Conservation (phyloP, 306 rosid species). For the Ormosia emarginata region DNA sequence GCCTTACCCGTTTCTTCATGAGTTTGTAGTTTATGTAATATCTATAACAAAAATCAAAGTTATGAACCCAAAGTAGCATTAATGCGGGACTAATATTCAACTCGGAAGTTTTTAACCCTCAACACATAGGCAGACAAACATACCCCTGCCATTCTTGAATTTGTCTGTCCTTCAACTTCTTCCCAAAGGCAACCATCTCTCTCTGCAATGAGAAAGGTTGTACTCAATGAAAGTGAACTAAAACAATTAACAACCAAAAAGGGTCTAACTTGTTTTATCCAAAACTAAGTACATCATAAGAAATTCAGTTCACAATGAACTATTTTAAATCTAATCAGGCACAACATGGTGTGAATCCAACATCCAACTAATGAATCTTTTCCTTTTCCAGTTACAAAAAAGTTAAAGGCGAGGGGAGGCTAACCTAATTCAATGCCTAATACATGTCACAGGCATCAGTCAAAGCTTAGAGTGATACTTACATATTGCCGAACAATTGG, state of each 20-base stretch:
- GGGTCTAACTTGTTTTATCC: background rate
- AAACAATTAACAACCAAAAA: background rate
- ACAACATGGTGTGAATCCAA: conserved; percentile 1
- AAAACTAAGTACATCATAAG: background rate
- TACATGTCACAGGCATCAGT: background rate
- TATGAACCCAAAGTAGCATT: conserved; percentile 6
- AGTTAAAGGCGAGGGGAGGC: background rate
- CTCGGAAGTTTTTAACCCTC: background rate
- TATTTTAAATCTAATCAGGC: background rate
- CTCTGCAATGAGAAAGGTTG: conserved; percentile 30
- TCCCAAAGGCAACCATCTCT: conserved; percentile 97
- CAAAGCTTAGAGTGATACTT: background rate
- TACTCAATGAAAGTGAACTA: conserved; percentile 7
- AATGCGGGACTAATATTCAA: background rate
- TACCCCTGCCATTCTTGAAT: conserved; percentile 94
- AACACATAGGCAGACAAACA: conserved; percentile 2
- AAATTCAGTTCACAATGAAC: background rate
- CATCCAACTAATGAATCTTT: background rate
- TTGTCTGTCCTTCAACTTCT: conserved; percentile 90
- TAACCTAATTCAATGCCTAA: background rate
- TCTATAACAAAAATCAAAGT: conserved; percentile 39
- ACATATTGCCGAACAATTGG: background rate
- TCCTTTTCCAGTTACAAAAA: background rate
- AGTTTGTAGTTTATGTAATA: conserved; percentile 92
- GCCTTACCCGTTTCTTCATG: conserved; percentile 90